These are phyloP conservation scores for Lizonia empirigonia DNA, from an alignment of 2,329 filamentous ascomycete genomes.

Conservation along the genomic window DNA sequence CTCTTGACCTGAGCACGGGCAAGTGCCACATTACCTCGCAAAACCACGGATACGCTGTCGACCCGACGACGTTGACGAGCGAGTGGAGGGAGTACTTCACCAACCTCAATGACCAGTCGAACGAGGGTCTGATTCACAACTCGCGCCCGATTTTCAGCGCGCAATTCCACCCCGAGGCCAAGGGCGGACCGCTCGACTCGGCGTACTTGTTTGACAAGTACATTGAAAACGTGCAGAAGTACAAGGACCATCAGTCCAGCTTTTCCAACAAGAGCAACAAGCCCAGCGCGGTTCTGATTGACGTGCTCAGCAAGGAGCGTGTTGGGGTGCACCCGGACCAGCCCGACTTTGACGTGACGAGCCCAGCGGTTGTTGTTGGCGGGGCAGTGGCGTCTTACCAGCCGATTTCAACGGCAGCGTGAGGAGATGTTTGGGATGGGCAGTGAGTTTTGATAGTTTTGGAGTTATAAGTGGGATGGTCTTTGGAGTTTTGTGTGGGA, in stretches of 20 bases:
- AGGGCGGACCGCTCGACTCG: conserved; percentile 94
- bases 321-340: conserved; percentile 72
- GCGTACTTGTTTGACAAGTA: conserved; percentile 97
- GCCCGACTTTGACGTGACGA: conserved; percentile 39
- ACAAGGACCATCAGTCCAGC: conserved; percentile 80
- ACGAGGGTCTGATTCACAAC: conserved; percentile 97
- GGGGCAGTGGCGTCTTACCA: conserved; percentile 40
- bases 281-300: conserved; percentile 84
- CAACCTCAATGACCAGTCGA: conserved; percentile 96
- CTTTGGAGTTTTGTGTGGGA: neutral
- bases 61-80: conserved; percentile 76
- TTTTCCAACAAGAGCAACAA: conserved; percentile 81
- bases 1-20: conserved; percentile 90
- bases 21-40: conserved; percentile 98
- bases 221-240: conserved; percentile 83
- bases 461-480: neutral
- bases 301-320: conserved; percentile 90
- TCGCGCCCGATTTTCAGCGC: conserved; percentile 96
- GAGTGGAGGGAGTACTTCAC: conserved; percentile 99
- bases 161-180: conserved; percentile 98
- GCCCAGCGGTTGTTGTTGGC: conserved; percentile 37
- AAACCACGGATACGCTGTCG: conserved; percentile 97
- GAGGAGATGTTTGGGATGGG: neutral
- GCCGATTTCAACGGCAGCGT: conserved; percentile 43
- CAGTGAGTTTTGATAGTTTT: conserved; percentile 3